phyloP scores from a whole-genome alignment of 1,284 basidiomycete genomes.

The Microbotryum lychnidis-dioicae region DNA sequence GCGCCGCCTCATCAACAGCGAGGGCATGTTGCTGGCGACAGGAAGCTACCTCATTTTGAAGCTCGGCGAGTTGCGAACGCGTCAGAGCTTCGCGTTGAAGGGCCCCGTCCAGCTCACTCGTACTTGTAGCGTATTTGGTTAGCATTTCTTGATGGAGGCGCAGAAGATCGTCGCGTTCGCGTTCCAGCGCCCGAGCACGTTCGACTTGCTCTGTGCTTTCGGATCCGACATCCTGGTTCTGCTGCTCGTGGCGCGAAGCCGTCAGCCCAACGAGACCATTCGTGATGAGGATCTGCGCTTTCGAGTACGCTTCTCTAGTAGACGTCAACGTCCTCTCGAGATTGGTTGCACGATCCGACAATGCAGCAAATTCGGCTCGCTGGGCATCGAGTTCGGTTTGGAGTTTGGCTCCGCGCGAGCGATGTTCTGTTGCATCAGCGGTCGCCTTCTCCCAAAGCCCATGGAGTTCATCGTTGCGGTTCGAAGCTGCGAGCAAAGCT shows the following conservation, averaged over 20 bases:
- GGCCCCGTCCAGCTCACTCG: constrained; percentile 60
- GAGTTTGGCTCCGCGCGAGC: constrained; percentile 48
- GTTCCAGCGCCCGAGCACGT: constrained; percentile 60
- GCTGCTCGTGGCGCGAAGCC: constrained; percentile 38
- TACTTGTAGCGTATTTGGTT: constrained; percentile 21
- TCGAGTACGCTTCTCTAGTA: constrained; percentile 76
- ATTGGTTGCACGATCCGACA: constrained; percentile 4
- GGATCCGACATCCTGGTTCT: not conserved
- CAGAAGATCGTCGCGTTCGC: constrained; percentile 61
- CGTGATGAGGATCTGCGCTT: constrained; percentile 71
- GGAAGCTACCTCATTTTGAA: constrained; percentile 69
- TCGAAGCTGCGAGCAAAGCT: constrained; percentile 65
- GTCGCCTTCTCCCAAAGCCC: constrained; percentile 59
- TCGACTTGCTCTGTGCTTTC: not conserved
- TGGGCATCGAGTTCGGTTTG: constrained; percentile 21
- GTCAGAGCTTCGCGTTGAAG: constrained; percentile 54
- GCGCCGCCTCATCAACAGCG: constrained; percentile 62
- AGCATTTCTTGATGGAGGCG: constrained; percentile 66
- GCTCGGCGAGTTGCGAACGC: constrained; percentile 59
- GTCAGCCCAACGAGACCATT: constrained; percentile 74
- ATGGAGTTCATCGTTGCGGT: constrained; percentile 75
- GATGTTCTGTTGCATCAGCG: constrained; percentile 52
- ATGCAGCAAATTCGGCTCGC: constrained; percentile 7
- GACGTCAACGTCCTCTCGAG: constrained; percentile 15
- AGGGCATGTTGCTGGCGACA: constrained; percentile 68